Base-by-base conservation (phyloP, 495 filamentous ascomycete species). In the Penicillium arizonense region DNA sequence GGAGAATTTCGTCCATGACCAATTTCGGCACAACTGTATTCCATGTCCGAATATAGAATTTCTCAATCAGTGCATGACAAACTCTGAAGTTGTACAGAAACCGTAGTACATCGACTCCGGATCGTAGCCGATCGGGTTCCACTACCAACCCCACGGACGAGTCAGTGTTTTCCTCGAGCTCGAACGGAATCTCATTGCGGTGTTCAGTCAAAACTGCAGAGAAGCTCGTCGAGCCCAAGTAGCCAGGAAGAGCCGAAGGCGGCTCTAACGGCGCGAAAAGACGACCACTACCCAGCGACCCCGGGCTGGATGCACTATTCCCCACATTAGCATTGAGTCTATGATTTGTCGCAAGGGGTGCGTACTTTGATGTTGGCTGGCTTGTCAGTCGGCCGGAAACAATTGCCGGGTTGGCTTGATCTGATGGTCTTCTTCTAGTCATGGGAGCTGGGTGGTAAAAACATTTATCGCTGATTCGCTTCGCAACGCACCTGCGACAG, bases 201-300 rank as follows among this genome's bases (percentile, higher is more conserved):
- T 76, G 69, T 46, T 76, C 75, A 3, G 67, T 50, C 11, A 74
- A 62, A 14, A 81, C 73, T 24, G 77, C 71, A 3, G 76, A 77
- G 52, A 71, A 82, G 51, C 75, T 78, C 0, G 74, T 80, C 9
- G 73, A 75, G 18, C 79, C 78, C 12, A 81, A 55, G 49, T 80
- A 81, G 1, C 77, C 77, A 10, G 73, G 65, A 5, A 60, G 50
- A 24, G 64, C 55, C 26, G 64, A 50, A 6, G 63, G 59, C 26
- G 64, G 50, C 44, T 74, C 68, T 11, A 64, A 37, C 2, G 59
- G 54, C 14, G 63, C 51, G 35, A 58, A 62, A 32, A 62, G 38
- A 10, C 63, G 63, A 36, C 57, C 52, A 36, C 49, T 51, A 16
- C 53, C 50, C 44, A 70, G 39, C 37, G 63, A 63, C 26, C 57